Evolutionary conservation across 139 green algal genomes (phyloP).

Genomic region (Tetradesmus obliquus): DNA sequence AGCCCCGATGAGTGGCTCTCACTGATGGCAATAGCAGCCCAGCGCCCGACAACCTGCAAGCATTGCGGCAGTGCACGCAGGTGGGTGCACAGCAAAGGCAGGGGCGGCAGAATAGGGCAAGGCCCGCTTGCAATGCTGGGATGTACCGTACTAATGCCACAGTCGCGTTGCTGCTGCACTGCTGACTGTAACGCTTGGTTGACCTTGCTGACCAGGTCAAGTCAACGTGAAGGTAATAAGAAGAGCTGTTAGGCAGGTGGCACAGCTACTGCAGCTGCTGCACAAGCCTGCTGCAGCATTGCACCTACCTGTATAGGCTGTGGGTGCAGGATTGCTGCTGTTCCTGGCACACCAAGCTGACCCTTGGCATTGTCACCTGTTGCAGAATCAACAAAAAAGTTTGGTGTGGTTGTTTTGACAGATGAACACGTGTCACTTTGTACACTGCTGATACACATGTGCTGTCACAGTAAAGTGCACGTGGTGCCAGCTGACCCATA

Average conservation of each 20-base stretch:
- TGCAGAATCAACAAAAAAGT: neutral
- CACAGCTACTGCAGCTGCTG: too few relatives aligned
- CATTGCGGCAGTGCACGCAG: neutral
- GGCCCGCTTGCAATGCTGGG: too few relatives aligned
- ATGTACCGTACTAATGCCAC: too few relatives aligned
- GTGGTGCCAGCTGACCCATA: neutral
- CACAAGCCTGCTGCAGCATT: neutral
- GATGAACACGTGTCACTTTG: neutral
- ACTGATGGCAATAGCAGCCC: conserved; percentile 80
- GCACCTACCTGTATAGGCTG: conserved; percentile 67
- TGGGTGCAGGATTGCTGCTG: conserved; percentile 40
- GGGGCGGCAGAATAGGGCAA: too few relatives aligned
- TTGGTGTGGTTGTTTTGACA: neutral
- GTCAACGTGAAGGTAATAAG: too few relatives aligned
- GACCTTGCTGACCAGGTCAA: too few relatives aligned
- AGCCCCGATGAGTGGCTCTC: conserved; percentile 76
- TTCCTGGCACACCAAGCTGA: conserved; percentile 47
- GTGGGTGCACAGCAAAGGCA: neutral
- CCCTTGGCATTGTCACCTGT: conserved; percentile 54
- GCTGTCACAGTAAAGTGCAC: neutral
- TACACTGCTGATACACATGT: neutral
- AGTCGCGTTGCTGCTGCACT: too few relatives aligned
- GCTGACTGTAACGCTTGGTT: too few relatives aligned
- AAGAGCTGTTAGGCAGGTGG: too few relatives aligned
- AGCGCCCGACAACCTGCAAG: conserved; percentile 64